These are phyloP conservation scores for Silene conica DNA, from an alignment of 148 eudicot species.

Conservation along the genomic window DNA sequence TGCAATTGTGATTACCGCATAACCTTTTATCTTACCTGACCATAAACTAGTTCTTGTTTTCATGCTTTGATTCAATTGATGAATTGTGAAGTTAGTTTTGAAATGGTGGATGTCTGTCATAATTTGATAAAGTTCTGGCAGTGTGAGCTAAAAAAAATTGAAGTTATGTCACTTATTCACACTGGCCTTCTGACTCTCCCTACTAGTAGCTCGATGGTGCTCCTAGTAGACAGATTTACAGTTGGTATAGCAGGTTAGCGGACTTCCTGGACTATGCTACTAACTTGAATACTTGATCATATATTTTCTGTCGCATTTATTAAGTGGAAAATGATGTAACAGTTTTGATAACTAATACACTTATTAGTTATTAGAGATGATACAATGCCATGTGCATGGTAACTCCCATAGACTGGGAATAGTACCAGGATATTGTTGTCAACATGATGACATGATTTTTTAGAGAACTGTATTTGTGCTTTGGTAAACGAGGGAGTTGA, in stretches of 20 bases:
- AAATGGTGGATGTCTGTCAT: not conserved
- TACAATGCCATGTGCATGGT: not conserved
- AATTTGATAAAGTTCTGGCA: not conserved
- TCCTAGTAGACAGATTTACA: not conserved
- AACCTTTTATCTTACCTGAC: not conserved
- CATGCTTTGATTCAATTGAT: not conserved
- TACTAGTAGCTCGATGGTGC: not conserved
- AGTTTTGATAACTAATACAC: not conserved
- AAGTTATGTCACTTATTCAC: not conserved
- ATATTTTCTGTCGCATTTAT: too few species aligned
- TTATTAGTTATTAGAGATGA: not conserved
- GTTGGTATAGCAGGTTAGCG: not conserved
- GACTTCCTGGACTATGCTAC: not conserved
- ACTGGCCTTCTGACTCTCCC: not conserved
- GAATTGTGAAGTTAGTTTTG: not conserved
- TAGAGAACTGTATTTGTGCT: not conserved
- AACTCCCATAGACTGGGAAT: not conserved
- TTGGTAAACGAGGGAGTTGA: not conserved
- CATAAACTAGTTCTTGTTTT: not conserved
- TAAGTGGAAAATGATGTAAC: not conserved
- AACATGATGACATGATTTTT: not conserved
- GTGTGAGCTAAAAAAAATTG: not conserved
- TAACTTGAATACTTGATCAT: too few species aligned
- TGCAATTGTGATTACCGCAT: not conserved
- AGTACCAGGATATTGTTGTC: not conserved